Evolutionary conservation across 345 rosid species (phyloP).

Genomic region (Moricandia moricandioides): DNA sequence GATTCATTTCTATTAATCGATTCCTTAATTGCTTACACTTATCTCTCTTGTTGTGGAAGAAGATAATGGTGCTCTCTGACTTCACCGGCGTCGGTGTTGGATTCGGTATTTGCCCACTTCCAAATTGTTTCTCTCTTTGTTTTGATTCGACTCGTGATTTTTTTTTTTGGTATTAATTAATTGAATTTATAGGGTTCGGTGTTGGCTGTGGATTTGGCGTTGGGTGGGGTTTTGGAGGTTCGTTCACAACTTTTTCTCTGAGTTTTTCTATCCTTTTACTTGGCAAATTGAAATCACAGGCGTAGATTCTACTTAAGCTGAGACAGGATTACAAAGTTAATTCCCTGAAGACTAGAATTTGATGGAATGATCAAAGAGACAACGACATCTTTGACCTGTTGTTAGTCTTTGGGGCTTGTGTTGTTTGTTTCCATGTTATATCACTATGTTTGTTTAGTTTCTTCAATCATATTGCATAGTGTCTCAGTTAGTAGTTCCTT

Average conservation of each 20-base stretch:
- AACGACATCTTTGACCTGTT: not conserved
- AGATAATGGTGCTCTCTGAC: conserved; percentile 65
- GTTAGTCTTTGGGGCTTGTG: too few species aligned
- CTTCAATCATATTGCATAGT: too few species aligned
- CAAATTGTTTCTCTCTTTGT: not conserved
- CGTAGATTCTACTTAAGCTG: not conserved
- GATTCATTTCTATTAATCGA: not conserved
- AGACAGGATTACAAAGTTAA: not conserved
- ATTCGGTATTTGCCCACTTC: conserved; percentile 24
- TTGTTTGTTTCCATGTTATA: too few species aligned
- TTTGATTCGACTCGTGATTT: not conserved
- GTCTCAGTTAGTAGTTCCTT: too few species aligned
- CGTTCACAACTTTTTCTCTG: not conserved
- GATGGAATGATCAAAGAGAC: not conserved
- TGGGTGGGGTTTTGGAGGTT: conserved; percentile 43
- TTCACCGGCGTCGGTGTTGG: conserved; percentile 68
- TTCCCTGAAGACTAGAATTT: not conserved
- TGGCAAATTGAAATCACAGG: not conserved
- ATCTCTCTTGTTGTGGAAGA: not conserved
- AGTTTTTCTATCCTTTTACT: not conserved
- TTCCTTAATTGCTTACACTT: not conserved
- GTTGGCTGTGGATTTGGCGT: conserved; percentile 44
- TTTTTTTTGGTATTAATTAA: not conserved
- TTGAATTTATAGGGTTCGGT: conserved; percentile 27
- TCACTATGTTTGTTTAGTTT: too few species aligned